Base-by-base conservation (phyloP, 441 rosid species). In the Jatropha podagrica region DNA sequence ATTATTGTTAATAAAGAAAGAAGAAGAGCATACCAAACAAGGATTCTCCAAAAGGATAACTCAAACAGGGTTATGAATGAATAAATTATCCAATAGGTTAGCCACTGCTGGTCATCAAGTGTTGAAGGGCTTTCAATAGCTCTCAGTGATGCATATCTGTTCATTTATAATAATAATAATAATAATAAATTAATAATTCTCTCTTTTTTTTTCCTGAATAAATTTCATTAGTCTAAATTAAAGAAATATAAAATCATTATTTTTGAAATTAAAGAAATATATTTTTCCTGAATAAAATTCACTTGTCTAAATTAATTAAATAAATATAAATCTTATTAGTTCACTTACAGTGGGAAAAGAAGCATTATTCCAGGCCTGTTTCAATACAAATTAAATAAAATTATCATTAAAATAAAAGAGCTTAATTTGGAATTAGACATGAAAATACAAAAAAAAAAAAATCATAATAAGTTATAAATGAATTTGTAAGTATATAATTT, bases 11-110 rank as follows among this genome's bases (percentile, higher is more conserved):
- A 1, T 14, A 52, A 52, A 42, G 14, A 18, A 20, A 26, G 15
- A 71, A 14, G 7, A 13, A n/a, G 11, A 65, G 49, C 12, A 49
- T 85, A 91, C 98, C 99, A 95, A 46, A 91, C 92, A 32, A 95
- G 91, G 73, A 90, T 80, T 85, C 85, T 93, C 73, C 85, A 86
- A 73, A 86, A 93, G 3, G 98, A 89, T 74, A 93, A 88, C 86
- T 95, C 99, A 48, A 93, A 81, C 51, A 95, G 86, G 13, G 99
- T 82, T 46, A 85, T 86, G 81, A 93, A 79, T 5, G 97, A 95
- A 80, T 95, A 90, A 68, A 95, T 92, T 52, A 95, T 90, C 97
- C 98, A 95, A 73, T 95, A 95, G 14, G 98, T 93, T 26, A 95
- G 89, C 99, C 99, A 95, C 68, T 95, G 99, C 68, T 88, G 88